Conservation (phyloP, 306 rosid genomes). For the Rosa chinensis region DNA sequence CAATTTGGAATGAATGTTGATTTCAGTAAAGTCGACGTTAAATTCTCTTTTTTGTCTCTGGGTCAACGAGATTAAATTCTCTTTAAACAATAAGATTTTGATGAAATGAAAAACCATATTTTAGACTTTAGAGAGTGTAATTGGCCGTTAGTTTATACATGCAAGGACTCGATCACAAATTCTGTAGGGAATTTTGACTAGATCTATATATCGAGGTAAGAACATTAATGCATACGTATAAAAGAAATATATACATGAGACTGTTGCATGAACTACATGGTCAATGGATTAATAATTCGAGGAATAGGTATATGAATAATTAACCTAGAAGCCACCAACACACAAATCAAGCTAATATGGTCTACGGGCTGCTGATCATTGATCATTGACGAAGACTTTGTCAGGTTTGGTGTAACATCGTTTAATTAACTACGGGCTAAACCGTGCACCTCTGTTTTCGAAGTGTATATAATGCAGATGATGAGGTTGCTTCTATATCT, state of each 20-base stretch:
- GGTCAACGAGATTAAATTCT: no score
- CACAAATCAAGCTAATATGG: neutral
- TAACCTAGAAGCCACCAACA: neutral
- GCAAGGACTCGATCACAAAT: neutral
- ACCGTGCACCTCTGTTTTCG: neutral
- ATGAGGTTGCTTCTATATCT: neutral
- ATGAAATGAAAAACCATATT: neutral
- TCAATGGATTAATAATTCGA: neutral
- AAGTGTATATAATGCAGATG: conserved; percentile 23
- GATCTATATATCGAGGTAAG: neutral
- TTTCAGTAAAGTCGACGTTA: no score
- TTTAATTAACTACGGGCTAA: neutral
- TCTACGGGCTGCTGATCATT: neutral
- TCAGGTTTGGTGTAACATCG: neutral
- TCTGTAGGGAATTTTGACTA: neutral
- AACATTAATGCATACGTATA: neutral
- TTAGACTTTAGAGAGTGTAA: neutral
- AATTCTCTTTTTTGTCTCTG: no score
- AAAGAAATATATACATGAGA: neutral
- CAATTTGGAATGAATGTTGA: no score
- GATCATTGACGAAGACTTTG: neutral
- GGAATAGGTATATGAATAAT: neutral
- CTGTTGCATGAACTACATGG: neutral
- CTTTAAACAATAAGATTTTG: neutral
- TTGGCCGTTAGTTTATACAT: neutral